phyloP scores from a whole-genome alignment of 345 rosid genomes.

The Heritiera fomes region DNA sequence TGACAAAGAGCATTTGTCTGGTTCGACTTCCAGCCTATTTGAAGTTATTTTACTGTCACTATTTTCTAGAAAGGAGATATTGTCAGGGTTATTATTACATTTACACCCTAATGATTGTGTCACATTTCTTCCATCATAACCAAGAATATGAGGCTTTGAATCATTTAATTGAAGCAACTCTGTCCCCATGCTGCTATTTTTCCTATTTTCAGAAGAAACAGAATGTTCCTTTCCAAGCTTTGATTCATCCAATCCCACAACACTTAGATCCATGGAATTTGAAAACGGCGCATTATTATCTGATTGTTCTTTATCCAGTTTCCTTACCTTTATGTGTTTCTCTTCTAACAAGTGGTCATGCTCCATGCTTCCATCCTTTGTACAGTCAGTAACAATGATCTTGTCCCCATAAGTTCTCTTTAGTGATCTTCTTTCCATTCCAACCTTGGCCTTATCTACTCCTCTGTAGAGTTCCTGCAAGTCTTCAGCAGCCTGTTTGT shows the following conservation, averaged over 20 bases:
- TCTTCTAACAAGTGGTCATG: background rate
- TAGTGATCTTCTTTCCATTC: background rate
- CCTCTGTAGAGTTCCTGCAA: slow-evolving; percentile 18
- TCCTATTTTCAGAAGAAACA: background rate
- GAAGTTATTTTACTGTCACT: background rate
- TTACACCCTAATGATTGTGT: background rate
- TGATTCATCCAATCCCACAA: background rate
- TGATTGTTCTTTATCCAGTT: slow-evolving; percentile 19
- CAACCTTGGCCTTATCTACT: background rate
- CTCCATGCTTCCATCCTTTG: slow-evolving; percentile 10
- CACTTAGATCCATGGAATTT: background rate
- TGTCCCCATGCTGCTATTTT: background rate
- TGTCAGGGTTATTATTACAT: background rate
- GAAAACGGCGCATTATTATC: background rate
- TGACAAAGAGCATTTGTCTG: background rate
- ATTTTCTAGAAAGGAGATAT: background rate
- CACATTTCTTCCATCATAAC: background rate
- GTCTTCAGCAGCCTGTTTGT: slow-evolving; percentile 36
- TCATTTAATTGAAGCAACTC: background rate
- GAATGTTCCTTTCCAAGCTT: background rate
- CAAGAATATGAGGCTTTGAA: background rate
- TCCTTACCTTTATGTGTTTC: slow-evolving; percentile 15
- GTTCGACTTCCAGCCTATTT: slow-evolving; percentile 7
- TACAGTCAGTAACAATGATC: background rate
- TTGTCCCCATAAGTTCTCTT: slow-evolving; percentile 10